phyloP scores from a whole-genome alignment of 2,329 filamentous ascomycete species.

The Apiospora pterosperma region DNA sequence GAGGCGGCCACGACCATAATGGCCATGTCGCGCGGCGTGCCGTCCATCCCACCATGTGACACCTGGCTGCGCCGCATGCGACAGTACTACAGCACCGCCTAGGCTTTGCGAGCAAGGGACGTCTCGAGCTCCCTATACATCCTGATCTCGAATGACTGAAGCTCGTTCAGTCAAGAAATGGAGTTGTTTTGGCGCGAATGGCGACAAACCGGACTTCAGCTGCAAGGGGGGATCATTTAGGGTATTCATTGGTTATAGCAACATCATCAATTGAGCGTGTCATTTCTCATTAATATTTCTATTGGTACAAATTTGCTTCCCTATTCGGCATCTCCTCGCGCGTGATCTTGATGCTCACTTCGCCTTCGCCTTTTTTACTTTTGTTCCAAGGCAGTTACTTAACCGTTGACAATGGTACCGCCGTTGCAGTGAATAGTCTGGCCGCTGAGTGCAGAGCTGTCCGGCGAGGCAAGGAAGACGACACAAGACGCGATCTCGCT shows the following conservation, averaged over 20 bases:
- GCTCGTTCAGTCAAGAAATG: neutral
- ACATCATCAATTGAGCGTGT: neutral
- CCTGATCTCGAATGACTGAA: neutral
- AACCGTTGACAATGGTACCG: conserved; percentile 46
- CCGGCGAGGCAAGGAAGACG: conserved; percentile 73
- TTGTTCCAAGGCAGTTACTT: conserved; percentile 9
- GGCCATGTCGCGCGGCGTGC: neutral
- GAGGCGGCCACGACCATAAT: neutral
- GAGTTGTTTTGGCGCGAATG: neutral
- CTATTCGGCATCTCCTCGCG: neutral
- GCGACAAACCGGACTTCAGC: neutral
- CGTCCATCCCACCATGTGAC: neutral
- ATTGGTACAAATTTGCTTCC: neutral
- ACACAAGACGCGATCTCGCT: conserved; percentile 80
- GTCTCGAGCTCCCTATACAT: too few relatives aligned
- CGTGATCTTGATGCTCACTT: neutral
- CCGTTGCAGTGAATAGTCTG: conserved; percentile 59
- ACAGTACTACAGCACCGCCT: neutral
- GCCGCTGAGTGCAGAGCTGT: conserved; percentile 71
- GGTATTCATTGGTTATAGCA: neutral
- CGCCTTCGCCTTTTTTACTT: neutral
- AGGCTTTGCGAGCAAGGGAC: neutral
- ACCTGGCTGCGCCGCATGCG: neutral
- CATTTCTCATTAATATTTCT: neutral
- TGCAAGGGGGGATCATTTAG: neutral